These are phyloP conservation scores for Porodaedalea pini DNA, from an alignment of 1,284 basidiomycete species.

Conservation along the genomic window DNA sequence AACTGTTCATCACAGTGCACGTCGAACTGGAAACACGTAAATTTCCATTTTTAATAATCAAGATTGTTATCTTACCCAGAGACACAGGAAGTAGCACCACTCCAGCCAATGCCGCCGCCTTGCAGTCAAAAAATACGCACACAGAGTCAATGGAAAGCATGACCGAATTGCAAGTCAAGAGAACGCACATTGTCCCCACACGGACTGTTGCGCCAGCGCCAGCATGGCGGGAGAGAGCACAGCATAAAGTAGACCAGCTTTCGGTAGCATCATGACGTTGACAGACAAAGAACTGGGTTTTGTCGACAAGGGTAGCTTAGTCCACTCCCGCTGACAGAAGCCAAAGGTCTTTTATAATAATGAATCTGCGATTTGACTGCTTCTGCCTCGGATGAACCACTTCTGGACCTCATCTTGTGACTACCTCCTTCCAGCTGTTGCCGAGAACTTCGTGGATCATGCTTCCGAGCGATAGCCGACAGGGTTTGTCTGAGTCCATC, in stretches of 20 bases:
- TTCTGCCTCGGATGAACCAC: too few species aligned
- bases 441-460: too few species aligned
- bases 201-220: conserved; percentile 11
- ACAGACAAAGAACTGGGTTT: not conserved
- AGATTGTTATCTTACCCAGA: conserved; percentile 34
- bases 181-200: conserved; percentile 18
- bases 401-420: not conserved
- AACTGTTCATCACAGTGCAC: conserved; percentile 38
- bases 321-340: too few species aligned
- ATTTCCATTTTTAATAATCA: conserved; percentile 17
- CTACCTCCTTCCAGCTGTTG: not conserved
- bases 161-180: not conserved
- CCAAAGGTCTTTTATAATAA: too few species aligned
- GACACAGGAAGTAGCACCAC: conserved; percentile 38
- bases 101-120: conserved; percentile 42
- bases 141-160: not conserved
- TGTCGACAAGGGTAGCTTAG: not conserved
- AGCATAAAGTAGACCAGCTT: not conserved
- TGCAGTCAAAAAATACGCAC: not conserved
- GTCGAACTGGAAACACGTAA: conserved; percentile 27
- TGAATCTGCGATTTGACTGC: too few species aligned
- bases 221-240: not conserved
- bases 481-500: not conserved
- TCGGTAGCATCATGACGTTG: not conserved
- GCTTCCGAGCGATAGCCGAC: not conserved